Percentiles rank a stretch among this genome's conserved stretches.
These are phyloP conservation scores for Coprinopsis strossmayeri DNA, from an alignment of 768 basidiomycete genomes.

Conservation along the genomic window DNA sequence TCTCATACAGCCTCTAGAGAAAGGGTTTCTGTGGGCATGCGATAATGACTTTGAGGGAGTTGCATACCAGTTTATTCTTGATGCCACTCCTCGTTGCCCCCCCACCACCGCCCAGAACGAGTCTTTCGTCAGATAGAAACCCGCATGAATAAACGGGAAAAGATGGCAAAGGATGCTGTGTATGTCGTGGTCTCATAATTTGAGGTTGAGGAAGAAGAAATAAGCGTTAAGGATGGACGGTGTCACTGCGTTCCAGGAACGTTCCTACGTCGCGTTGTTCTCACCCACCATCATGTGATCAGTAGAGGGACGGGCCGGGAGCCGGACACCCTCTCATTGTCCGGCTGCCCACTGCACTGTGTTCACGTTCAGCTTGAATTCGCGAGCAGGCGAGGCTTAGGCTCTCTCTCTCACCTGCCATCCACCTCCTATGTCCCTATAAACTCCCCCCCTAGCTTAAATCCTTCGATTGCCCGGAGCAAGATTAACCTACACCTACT, in stretches of 20 bases:
- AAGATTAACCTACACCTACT: background rate
- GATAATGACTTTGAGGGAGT: too few species aligned
- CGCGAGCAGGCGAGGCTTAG: background rate
- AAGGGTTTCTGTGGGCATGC: too few species aligned
- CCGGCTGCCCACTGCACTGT: too few species aligned
- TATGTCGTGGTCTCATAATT: slow-evolving; percentile 81
- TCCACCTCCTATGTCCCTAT: background rate
- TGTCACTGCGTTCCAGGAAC: background rate
- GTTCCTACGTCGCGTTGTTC: slow-evolving; percentile 4
- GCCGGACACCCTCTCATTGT: too few species aligned
- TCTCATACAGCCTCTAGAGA: slow-evolving; percentile 59
- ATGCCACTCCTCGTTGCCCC: slow-evolving; percentile 84
- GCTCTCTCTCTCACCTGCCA: background rate
- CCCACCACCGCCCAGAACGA: slow-evolving; percentile 87
- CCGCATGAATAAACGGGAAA: slow-evolving; percentile 89
- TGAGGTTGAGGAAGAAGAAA: slow-evolving; percentile 1
- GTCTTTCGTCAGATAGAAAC: slow-evolving; percentile 63
- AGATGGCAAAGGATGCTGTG: slow-evolving; percentile 62
- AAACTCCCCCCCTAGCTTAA: background rate
- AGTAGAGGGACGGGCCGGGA: background rate
- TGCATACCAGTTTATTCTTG: slow-evolving; percentile 81
- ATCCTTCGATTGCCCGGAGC: background rate
- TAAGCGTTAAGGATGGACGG: background rate
- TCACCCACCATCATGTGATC: slow-evolving; percentile 6
- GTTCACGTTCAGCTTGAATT: too few species aligned